Percentiles rank a stretch among this genome's conserved stretches.
These are phyloP conservation scores for Neoconidiobolus thromboides DNA, from an alignment of 371 early-diverging fungal species.

Conservation along the genomic window DNA sequence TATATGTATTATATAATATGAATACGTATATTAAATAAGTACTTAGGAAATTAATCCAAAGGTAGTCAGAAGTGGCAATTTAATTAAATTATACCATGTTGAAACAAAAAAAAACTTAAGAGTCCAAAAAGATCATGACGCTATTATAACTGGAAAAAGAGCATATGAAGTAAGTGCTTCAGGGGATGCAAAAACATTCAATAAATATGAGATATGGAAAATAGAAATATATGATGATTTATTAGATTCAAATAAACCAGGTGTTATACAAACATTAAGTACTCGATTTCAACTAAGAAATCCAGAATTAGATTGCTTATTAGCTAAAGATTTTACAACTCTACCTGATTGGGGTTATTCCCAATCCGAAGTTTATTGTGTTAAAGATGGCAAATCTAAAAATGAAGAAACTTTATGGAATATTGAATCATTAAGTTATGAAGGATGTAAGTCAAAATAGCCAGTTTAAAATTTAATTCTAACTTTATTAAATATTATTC, in stretches of 20 bases:
- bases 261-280: conserved; percentile 46
- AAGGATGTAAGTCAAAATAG: not conserved
- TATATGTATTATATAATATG: no score
- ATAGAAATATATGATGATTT: conserved; percentile 66
- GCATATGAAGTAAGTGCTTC: conserved; percentile 81
- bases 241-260: conserved; percentile 12
- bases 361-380: conserved; percentile 5
- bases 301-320: conserved; percentile 51
- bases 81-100: conserved; percentile 61
- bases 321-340: conserved; percentile 49
- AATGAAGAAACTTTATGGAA: conserved; percentile 5
- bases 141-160: conserved; percentile 47
- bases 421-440: not conserved
- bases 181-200: conserved; percentile 44
- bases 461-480: not conserved
- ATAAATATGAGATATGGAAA: conserved; percentile 76
- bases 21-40: no score
- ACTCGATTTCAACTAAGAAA: conserved; percentile 83
- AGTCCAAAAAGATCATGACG: conserved; percentile 47
- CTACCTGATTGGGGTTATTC: conserved; percentile 95
- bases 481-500: not conserved
- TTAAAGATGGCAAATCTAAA: not conserved
- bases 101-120: conserved; percentile 60
- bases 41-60: conserved; percentile 16
- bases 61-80: conserved; percentile 32